Conservation (phyloP, 208 protist species). For the Crithidia bombi region DNA sequence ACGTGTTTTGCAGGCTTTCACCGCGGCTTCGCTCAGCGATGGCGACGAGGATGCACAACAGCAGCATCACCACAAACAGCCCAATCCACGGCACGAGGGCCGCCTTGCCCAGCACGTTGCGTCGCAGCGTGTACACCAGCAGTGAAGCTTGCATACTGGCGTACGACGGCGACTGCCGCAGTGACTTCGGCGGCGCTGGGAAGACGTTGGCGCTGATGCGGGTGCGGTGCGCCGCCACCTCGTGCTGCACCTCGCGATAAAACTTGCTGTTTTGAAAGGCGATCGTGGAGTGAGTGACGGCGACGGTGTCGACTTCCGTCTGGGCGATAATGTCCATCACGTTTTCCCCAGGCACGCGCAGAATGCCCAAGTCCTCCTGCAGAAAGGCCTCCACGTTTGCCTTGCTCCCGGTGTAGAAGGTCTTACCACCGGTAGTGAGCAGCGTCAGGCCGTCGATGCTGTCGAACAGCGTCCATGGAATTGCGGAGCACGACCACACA, state of each 20-base stretch:
- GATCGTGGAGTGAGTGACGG: slow-evolving; percentile 24
- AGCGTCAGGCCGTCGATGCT: slow-evolving; percentile 41
- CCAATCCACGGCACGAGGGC: slow-evolving; percentile 45
- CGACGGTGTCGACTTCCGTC: slow-evolving; percentile 39
- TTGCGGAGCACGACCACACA: slow-evolving; percentile 18
- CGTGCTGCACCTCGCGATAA: slow-evolving; percentile 24
- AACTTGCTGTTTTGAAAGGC: slow-evolving; percentile 28
- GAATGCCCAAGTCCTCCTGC: slow-evolving; percentile 30
- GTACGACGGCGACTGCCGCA: slow-evolving; percentile 12
- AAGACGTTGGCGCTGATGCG: slow-evolving; percentile 23
- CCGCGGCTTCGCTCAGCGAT: neutral
- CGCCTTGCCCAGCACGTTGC: slow-evolving; percentile 24
- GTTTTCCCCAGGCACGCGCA: slow-evolving; percentile 37
- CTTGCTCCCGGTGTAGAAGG: slow-evolving; percentile 46
- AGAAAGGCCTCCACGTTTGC: slow-evolving; percentile 43
- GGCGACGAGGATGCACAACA: slow-evolving; percentile 33
- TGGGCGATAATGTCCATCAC: slow-evolving; percentile 52
- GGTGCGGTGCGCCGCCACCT: slow-evolving; percentile 39
- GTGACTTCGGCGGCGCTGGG: neutral
- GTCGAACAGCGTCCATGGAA: slow-evolving; percentile 49
- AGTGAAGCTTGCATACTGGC: slow-evolving; percentile 20
- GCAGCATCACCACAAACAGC: slow-evolving; percentile 44
- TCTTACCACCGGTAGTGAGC: slow-evolving; percentile 38
- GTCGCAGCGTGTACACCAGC: slow-evolving; percentile 37
- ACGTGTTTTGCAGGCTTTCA: slow-evolving; percentile 47